These are phyloP conservation scores for Tolypocladium inflatum DNA, from an alignment of 2,329 filamentous ascomycete species.

Conservation along the genomic window DNA sequence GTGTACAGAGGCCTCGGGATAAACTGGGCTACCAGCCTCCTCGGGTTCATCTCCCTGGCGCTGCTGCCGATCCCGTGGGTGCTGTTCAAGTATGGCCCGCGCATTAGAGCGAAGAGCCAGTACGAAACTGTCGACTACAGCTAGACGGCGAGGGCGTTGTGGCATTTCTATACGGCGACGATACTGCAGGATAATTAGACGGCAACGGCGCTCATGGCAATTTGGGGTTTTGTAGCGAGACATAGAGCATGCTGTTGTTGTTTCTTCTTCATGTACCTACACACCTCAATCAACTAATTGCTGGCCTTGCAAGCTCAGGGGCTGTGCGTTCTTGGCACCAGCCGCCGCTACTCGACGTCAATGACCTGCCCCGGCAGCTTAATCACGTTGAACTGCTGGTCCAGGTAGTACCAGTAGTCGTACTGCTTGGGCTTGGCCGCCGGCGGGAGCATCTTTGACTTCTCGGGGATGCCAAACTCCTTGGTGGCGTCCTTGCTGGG, in stretches of 20 bases:
- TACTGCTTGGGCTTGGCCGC: constrained; percentile 21
- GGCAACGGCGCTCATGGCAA: too few species aligned
- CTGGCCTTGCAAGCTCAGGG: too few species aligned
- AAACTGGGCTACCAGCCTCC: constrained; percentile 35
- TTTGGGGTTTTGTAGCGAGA: not conserved
- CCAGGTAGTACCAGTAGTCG: constrained; percentile 27
- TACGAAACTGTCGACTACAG: constrained; percentile 25
- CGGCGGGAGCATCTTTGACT: constrained; percentile 18
- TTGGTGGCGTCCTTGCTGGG: constrained; percentile 19
- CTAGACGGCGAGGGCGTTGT: not conserved
- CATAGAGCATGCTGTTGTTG: not conserved
- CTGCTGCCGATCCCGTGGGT: constrained; percentile 44
- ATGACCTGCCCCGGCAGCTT: constrained; percentile 3
- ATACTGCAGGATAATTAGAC: not conserved
- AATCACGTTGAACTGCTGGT: constrained; percentile 20
- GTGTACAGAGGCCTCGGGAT: constrained; percentile 35
- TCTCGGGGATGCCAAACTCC: constrained; percentile 19
- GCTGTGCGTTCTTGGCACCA: too few species aligned
- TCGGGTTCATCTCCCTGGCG: constrained; percentile 35
- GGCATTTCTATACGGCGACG: not conserved
- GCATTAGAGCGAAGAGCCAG: constrained; percentile 27
- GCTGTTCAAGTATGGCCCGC: constrained; percentile 38
- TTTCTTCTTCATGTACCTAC: too few species aligned
- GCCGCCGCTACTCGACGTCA: constrained; percentile 2
- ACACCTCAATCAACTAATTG: too few species aligned